Evolutionary conservation across 2,329 filamentous ascomycete species (phyloP).

Genomic region (Rutstroemia sp.): DNA sequence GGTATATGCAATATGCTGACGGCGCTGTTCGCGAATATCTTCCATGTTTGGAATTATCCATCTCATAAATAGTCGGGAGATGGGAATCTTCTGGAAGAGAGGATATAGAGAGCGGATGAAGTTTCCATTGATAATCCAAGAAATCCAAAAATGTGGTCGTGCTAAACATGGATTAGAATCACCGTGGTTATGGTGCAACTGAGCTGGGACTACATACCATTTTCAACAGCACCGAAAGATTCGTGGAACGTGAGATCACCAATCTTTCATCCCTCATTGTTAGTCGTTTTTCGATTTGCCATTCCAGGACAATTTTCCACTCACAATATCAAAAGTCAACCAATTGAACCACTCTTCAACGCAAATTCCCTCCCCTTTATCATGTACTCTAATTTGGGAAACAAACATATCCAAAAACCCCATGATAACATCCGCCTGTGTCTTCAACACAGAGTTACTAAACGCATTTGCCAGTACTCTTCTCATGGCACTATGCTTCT

Average conservation of each 20-base stretch:
- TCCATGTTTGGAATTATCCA: slow-evolving; percentile 2
- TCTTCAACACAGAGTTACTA: slow-evolving; percentile 1
- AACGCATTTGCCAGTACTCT: slow-evolving; percentile 2
- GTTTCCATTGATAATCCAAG: not conserved
- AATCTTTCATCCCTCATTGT: not conserved
- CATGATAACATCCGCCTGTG: not conserved
- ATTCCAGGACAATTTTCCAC: not conserved
- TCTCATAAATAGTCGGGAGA: not conserved
- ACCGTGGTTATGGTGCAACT: not conserved
- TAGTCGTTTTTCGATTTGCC: not conserved
- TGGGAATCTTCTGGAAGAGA: not conserved
- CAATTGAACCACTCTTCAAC: slow-evolving; percentile 3
- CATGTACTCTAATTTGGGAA: not conserved
- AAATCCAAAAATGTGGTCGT: slow-evolving; percentile 2
- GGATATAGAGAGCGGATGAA: not conserved
- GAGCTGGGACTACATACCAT: not conserved
- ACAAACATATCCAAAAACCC: slow-evolving; percentile 4
- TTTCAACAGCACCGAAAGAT: slow-evolving; percentile 1
- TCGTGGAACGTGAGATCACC: slow-evolving; percentile 1
- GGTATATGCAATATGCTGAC: not conserved
- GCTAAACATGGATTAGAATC: not conserved
- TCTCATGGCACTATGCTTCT: not conserved
- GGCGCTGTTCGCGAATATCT: not conserved
- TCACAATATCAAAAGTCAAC: slow-evolving; percentile 5
- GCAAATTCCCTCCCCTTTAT: not conserved